phyloP scores from a whole-genome alignment of 768 basidiomycete species.

The Termitomyces sp. region DNA sequence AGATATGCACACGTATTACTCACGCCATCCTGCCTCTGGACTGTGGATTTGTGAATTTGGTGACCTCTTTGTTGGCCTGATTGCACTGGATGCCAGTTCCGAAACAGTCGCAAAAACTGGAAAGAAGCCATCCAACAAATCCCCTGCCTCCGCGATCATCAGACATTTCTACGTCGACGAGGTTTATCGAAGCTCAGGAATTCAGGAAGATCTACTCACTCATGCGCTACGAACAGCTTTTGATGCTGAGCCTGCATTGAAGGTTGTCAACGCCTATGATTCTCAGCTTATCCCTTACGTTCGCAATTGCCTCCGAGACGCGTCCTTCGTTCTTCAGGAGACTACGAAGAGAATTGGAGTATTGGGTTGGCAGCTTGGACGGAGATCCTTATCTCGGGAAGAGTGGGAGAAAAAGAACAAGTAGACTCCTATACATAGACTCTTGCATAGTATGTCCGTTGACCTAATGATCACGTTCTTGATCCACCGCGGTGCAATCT shows the following conservation, averaged over 20 bases:
- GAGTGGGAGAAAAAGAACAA: constrained; percentile 35
- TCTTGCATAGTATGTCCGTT: not conserved
- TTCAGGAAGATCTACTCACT: constrained; percentile 64
- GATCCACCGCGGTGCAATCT: not conserved
- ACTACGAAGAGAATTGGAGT: constrained; percentile 45
- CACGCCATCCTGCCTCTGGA: constrained; percentile 55
- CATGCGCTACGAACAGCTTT: constrained; percentile 60
- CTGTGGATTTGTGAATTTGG: constrained; percentile 66
- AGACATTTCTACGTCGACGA: constrained; percentile 76
- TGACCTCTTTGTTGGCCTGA: constrained; percentile 54
- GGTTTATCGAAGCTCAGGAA: constrained; percentile 45
- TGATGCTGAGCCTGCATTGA: constrained; percentile 31
- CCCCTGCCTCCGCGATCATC: constrained; percentile 53
- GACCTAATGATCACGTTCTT: not conserved
- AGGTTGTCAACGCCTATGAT: constrained; percentile 39
- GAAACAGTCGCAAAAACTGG: constrained; percentile 24
- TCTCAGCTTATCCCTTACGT: constrained; percentile 50
- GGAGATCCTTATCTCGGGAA: constrained; percentile 36
- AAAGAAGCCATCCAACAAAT: constrained; percentile 14
- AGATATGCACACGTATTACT: constrained; percentile 51
- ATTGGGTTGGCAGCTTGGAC: constrained; percentile 48
- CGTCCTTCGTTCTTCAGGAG: constrained; percentile 46
- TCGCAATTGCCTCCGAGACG: constrained; percentile 34
- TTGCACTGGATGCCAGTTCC: constrained; percentile 62
- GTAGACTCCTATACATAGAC: constrained; percentile 2